Evolutionary conservation across 2,329 filamentous ascomycete species (phyloP).

Genomic region (Neofusicoccum sp.): DNA sequence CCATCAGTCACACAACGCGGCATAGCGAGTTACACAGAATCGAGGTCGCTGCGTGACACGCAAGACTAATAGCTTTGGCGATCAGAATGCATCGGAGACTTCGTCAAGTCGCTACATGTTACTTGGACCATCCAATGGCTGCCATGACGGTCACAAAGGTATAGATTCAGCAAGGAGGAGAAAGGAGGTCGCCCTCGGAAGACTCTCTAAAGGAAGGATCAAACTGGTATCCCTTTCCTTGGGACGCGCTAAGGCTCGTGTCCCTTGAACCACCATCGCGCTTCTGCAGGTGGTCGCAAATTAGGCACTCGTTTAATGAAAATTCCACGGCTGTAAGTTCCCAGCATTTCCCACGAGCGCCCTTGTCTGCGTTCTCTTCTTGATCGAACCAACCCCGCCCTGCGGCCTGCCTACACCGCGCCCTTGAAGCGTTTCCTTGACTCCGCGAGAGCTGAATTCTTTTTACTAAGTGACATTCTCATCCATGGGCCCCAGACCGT

Average conservation of each 20-base stretch:
- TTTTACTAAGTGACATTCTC: too few species aligned
- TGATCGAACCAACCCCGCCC: background rate
- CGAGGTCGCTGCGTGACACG: too few species aligned
- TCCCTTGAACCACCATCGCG: background rate
- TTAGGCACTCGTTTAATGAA: background rate
- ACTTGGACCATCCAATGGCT: too few species aligned
- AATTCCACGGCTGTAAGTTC: slow-evolving; percentile 1
- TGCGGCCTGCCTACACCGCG: background rate
- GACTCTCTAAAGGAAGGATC: background rate
- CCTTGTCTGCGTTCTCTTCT: background rate
- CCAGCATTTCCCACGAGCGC: background rate
- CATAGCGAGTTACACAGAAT: too few species aligned
- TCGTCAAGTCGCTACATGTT: too few species aligned
- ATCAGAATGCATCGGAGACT: too few species aligned
- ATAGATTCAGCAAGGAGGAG: background rate
- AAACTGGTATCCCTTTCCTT: background rate
- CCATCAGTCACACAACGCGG: too few species aligned
- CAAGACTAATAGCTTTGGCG: too few species aligned
- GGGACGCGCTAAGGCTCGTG: slow-evolving; percentile 3
- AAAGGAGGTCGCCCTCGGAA: background rate
- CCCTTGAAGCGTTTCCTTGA: background rate
- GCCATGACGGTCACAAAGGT: too few species aligned
- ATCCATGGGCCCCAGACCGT: too few species aligned
- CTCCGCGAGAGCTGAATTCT: background rate
- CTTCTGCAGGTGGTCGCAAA: background rate